A percentile compares a stretch with the other conserved stretches of the same genome.
Conservation (phyloP, 129 eudicot species). For the Mikania micrantha region DNA sequence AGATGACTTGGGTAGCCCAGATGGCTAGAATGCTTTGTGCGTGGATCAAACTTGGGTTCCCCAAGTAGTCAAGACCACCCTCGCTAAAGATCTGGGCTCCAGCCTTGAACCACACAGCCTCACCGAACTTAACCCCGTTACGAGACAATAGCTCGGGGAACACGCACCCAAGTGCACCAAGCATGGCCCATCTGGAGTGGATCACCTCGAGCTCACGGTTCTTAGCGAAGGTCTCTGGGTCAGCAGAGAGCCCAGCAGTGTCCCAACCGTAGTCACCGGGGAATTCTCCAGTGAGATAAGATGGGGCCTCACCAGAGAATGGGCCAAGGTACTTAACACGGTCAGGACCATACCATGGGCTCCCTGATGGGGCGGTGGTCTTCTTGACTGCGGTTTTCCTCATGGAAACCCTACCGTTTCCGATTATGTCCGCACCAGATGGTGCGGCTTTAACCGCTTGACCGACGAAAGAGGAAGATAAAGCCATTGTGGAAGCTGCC, state of each 20-base stretch:
- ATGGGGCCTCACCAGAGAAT: constrained; percentile 36
- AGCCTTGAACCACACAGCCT: constrained; percentile 39
- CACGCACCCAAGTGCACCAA: constrained; percentile 38
- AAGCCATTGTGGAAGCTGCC: constrained; percentile 39
- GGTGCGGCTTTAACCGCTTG: constrained; percentile 30
- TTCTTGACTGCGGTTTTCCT: constrained; percentile 24
- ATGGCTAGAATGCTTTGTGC: constrained; percentile 38
- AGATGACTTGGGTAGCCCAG: constrained; percentile 34
- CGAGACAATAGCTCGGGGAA: constrained; percentile 41
- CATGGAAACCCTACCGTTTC: constrained; percentile 27
- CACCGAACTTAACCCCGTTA: constrained; percentile 35
- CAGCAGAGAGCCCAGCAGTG: constrained; percentile 38
- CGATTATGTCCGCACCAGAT: constrained; percentile 14
- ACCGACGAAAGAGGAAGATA: constrained; percentile 31
- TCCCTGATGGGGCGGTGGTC: constrained; percentile 22
- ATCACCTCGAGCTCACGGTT: constrained; percentile 43
- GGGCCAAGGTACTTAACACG: constrained; percentile 37
- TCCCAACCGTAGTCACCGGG: constrained; percentile 46
- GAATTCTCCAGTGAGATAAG: constrained; percentile 36
- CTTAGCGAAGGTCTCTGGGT: constrained; percentile 35
- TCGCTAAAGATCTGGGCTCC: constrained; percentile 40
- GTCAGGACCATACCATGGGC: constrained; percentile 45
- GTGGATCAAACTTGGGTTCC: constrained; percentile 37
- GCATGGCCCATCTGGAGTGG: constrained; percentile 62
- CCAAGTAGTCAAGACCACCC: constrained; percentile 41